These are phyloP conservation scores for Amaranthus palmeri DNA, from an alignment of 148 eudicot genomes.

Conservation along the genomic window DNA sequence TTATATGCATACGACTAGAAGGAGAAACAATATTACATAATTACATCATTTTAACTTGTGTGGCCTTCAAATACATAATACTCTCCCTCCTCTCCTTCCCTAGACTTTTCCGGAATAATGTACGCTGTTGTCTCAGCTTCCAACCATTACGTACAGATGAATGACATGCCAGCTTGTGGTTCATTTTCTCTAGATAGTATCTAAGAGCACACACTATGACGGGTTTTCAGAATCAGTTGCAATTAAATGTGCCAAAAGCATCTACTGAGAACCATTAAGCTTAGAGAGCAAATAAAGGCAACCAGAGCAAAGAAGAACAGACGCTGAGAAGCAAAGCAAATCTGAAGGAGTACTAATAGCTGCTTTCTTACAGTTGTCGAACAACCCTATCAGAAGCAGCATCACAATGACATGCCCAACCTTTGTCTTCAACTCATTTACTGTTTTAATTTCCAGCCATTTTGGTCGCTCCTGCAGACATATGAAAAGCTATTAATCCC, in stretches of 20 bases:
- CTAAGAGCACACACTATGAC: no score
- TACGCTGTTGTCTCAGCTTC: no score
- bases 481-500: not conserved
- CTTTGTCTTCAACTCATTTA: constrained; percentile 87
- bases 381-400: constrained; percentile 81
- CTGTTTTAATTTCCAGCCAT: constrained; percentile 82
- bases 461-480: constrained; percentile 73
- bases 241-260: not conserved
- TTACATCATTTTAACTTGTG: no score
- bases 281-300: constrained; percentile 73
- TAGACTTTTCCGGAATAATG: no score
- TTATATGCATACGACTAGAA: no score
- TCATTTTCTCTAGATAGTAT: no score
- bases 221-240: not conserved
- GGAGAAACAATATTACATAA: no score
- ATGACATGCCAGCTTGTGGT: no score
- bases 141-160: no score
- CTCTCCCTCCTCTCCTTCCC: no score
- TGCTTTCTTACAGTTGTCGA: constrained; percentile 84
- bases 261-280: constrained; percentile 49
- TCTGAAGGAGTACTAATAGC: constrained; percentile 56
- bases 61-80: no score
- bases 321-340: constrained; percentile 90
- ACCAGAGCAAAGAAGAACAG: constrained; percentile 76
- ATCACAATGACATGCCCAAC: constrained; percentile 95